Base-by-base conservation (phyloP, 2,329 filamentous ascomycete genomes). In the Sclerotinia subarctica region DNA sequence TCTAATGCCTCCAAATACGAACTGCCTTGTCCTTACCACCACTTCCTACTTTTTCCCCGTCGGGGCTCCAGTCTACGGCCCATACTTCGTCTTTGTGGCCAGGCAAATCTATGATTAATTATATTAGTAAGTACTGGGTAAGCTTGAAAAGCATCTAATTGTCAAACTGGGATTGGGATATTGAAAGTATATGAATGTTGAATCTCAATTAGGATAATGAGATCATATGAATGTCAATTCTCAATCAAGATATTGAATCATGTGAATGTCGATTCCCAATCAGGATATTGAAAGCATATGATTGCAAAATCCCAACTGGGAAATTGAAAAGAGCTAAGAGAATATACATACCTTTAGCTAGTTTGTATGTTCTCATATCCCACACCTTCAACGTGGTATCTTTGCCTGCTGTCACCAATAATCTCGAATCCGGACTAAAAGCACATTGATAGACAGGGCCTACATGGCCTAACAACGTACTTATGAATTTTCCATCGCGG, bases 41-140 rank as follows among this genome's bases (percentile, higher is more conserved):
- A 78, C 93, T 97, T 24, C 89, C 93, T 21, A 98, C 94, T 74
- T 89, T 89, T 73, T 92, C 86, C 11, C 95, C 95, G 77, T 97
- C 94, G 0, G 93, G 90, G 73, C 91, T 94, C 95, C 94, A 98
- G 78, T 98, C 94, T 17, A 97, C 89, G 0, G 94, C 93, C 78
- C 94, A 97, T 0, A 97, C 94, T 78, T 97, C 92, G 75, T 97
- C 94, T 77, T 92, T 87, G 78, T 98, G 94, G 0, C 94, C 93
- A 0, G 94, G 93, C 57, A 98, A 82, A 81, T 97, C 94, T 78
- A 86, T 85, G 72, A 66, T 54, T 42, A 4, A 54, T 11, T 15
- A 26, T 64, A 57, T 74, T 51, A 72, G 70, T 42, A 42, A 17
- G 38, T 42, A 42, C 38, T 17, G 15, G 11, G 15, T 42, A 42